phyloP scores from a whole-genome alignment of 768 basidiomycete genomes.

The Russula foetens region DNA sequence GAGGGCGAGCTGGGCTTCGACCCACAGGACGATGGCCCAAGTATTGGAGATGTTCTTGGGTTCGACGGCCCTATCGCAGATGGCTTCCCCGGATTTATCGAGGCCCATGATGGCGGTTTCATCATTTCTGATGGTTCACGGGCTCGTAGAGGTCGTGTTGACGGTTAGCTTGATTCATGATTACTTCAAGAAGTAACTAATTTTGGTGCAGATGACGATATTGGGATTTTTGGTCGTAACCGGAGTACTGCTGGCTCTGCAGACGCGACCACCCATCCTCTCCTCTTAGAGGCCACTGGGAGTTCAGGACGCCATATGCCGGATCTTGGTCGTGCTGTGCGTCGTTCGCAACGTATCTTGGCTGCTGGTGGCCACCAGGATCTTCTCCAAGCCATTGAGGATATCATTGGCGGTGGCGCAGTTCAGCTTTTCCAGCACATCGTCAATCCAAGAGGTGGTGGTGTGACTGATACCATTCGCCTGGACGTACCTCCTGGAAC shows the following conservation, averaged over 20 bases:
- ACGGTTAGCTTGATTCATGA: conserved; percentile 5
- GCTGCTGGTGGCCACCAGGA: conserved; percentile 38
- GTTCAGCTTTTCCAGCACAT: conserved; percentile 81
- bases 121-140: conserved; percentile 18
- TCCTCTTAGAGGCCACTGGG: conserved; percentile 58
- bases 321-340: conserved; percentile 34
- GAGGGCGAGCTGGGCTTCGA: conserved; percentile 30
- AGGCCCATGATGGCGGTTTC: conserved; percentile 16
- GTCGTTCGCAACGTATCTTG: conserved; percentile 39
- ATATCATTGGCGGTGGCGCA: conserved; percentile 73
- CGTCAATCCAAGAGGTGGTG: conserved; percentile 48
- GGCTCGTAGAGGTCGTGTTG: conserved; percentile 15
- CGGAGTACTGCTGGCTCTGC: conserved; percentile 45
- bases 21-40: conserved; percentile 23
- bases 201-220: conserved; percentile 37
- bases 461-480: conserved; percentile 58
- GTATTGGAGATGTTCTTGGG: conserved; percentile 17
- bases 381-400: conserved; percentile 69
- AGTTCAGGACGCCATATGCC: conserved; percentile 37
- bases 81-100: conserved; percentile 20
- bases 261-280: conserved; percentile 73
- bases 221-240: conserved; percentile 56
- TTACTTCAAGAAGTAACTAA: background rate
- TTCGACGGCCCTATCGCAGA: conserved; percentile 17
- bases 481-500: conserved; percentile 67